Conservation (phyloP, 108 stramenopile genomes). For the Cyclotella baltica region DNA sequence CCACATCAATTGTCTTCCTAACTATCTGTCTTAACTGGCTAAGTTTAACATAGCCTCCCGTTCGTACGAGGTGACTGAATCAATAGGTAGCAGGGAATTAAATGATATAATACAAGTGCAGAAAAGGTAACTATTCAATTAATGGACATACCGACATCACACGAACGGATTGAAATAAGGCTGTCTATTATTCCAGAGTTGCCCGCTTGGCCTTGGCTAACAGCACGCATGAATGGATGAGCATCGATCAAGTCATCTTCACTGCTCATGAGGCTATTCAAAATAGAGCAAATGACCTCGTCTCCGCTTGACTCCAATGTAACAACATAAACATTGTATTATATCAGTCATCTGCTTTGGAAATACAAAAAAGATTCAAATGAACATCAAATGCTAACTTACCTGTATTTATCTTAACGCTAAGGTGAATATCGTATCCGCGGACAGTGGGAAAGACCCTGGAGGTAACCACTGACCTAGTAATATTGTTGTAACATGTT, state of each 20-base stretch:
- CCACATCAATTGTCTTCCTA: constrained; percentile 71
- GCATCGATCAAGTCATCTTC: constrained; percentile 83
- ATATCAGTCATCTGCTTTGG: no score
- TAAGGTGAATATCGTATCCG: no score
- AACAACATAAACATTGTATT: no score
- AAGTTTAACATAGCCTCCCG: constrained; percentile 75
- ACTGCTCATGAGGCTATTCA: constrained; percentile 62
- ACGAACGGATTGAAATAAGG: constrained; percentile 56
- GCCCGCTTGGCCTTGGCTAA: constrained; percentile 65
- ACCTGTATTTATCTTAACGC: no score
- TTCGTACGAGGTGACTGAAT: constrained; percentile 68
- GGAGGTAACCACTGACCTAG: no score
- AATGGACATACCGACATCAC: no score
- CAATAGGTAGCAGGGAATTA: no score
- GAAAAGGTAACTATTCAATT: no score
- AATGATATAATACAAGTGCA: no score
- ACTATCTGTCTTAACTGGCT: constrained; percentile 68
- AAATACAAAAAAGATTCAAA: no score
- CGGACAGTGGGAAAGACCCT: no score
- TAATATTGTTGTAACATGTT: constrained; percentile 69
- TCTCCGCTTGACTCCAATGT: constrained; percentile 50
- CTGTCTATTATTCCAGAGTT: constrained; percentile 67
- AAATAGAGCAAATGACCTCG: constrained; percentile 75
- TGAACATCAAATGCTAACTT: no score
- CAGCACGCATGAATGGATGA: constrained; percentile 61